These are phyloP conservation scores for Balansia obtecta DNA, from an alignment of 2,329 filamentous ascomycete species.

Conservation along the genomic window DNA sequence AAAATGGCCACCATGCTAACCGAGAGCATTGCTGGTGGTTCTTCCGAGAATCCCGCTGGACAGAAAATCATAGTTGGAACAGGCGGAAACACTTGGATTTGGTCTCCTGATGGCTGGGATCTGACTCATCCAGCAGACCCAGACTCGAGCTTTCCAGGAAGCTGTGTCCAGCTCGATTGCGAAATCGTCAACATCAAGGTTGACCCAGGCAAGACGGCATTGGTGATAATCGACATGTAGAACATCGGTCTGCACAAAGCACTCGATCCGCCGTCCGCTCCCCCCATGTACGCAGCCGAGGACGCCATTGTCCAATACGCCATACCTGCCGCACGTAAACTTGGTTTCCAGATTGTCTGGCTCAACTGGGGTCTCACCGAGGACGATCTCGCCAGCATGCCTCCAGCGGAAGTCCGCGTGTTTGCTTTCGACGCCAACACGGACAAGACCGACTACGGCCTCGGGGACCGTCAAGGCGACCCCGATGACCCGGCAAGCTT, in stretches of 20 bases:
- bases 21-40: too few relatives aligned
- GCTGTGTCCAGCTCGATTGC: not conserved
- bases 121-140: not conserved
- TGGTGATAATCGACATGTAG: constrained; percentile 1
- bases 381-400: not conserved
- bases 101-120: not conserved
- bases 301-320: not conserved
- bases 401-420: not conserved
- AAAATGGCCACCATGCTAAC: too few relatives aligned
- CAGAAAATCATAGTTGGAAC: not conserved
- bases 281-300: not conserved
- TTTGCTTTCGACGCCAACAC: not conserved
- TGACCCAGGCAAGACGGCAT: constrained; percentile 1
- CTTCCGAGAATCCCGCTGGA: too few relatives aligned
- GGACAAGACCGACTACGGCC: not conserved
- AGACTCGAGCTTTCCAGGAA: not conserved
- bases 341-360: constrained; percentile 3
- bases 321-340: constrained; percentile 3
- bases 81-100: not conserved
- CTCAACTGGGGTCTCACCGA: not conserved
- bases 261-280: not conserved
- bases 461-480: not conserved
- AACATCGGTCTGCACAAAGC: not conserved
- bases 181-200: not conserved
- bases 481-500: not conserved